These are phyloP conservation scores for Claviceps sp. DNA, from an alignment of 2,329 filamentous ascomycete genomes.

Conservation along the genomic window DNA sequence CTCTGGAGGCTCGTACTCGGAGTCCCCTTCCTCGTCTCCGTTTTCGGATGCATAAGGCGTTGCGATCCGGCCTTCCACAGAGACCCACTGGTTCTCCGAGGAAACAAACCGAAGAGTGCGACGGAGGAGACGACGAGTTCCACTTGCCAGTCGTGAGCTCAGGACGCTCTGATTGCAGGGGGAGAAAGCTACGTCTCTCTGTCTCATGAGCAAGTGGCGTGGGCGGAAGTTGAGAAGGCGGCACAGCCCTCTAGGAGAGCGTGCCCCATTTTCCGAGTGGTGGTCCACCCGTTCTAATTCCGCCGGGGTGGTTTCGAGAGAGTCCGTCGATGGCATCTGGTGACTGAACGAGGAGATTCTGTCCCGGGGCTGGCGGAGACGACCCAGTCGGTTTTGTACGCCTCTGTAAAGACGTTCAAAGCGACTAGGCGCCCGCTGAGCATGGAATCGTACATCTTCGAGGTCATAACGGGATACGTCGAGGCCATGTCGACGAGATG, in stretches of 20 bases:
- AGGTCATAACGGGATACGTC: too few relatives aligned
- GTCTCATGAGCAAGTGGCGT: too few relatives aligned
- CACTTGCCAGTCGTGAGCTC: not conserved
- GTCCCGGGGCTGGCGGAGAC: not conserved
- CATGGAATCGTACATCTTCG: too few relatives aligned
- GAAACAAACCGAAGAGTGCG: not conserved
- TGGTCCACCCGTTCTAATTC: not conserved
- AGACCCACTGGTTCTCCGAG: not conserved
- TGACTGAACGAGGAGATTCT: not conserved
- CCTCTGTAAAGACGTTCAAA: not conserved
- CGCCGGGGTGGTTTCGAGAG: not conserved
- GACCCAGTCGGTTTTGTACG: not conserved
- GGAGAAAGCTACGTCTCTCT: not conserved
- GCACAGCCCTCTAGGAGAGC: too few relatives aligned
- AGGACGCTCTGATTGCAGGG: not conserved
- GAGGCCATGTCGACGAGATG: too few relatives aligned
- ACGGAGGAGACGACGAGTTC: not conserved
- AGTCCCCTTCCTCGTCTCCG: too few relatives aligned
- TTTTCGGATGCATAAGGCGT: too few relatives aligned
- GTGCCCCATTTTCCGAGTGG: not conserved
- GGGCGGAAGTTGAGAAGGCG: not conserved
- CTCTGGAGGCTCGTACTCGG: too few relatives aligned
- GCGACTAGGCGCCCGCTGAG: too few relatives aligned
- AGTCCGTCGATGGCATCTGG: not conserved
- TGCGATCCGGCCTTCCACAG: not conserved